A percentile compares a stretch with the other conserved stretches of the same genome.
phyloP scores from a whole-genome alignment of 116 monocot genomes.

The Cymodocea nodosa region DNA sequence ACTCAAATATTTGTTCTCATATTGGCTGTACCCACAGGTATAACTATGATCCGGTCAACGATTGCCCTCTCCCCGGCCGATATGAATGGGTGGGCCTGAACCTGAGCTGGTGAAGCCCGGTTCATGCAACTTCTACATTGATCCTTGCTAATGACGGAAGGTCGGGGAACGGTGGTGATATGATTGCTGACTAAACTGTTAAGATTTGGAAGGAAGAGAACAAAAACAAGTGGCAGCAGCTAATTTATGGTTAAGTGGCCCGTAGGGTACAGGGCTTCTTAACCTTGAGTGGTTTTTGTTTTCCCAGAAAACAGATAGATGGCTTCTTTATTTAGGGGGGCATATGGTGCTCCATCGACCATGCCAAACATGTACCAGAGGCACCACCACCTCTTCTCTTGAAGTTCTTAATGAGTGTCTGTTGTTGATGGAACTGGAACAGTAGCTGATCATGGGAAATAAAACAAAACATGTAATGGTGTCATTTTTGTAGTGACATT shows the following conservation, averaged over 20 bases:
- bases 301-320: slow-evolving; percentile 1
- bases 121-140: background rate
- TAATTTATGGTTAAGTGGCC: background rate
- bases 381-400: background rate
- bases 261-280: slow-evolving; percentile 7
- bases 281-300: slow-evolving; percentile 6
- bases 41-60: slow-evolving; percentile 56
- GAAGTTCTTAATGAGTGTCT: background rate
- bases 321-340: background rate
- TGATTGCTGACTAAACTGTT: background rate
- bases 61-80: slow-evolving; percentile 44
- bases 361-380: background rate
- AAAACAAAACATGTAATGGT: background rate
- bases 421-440: slow-evolving; percentile 1
- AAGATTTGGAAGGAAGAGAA: background rate
- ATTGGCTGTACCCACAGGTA: slow-evolving; percentile 23
- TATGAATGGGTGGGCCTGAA: slow-evolving; percentile 58
- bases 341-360: background rate
- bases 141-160: background rate
- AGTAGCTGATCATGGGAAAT: background rate
- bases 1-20: background rate
- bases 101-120: background rate
- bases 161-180: background rate
- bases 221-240: background rate
- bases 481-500: background rate